Base-by-base conservation (phyloP, 2,329 filamentous ascomycete species). In the Claviceps africana region DNA sequence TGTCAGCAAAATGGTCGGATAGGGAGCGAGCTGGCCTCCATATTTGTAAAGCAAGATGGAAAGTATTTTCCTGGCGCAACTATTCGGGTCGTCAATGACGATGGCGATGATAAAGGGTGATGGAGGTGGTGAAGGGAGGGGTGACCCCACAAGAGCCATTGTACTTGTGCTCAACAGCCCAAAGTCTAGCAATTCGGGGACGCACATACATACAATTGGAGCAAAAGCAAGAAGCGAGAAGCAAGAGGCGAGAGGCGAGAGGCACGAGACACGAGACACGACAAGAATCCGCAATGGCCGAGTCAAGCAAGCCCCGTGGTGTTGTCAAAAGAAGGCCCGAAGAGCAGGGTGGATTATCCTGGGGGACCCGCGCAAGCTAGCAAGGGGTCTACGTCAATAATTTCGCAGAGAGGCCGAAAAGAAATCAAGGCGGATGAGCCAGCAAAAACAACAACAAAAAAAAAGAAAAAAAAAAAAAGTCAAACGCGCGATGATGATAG, bases 281-380 rank as follows among this genome's bases (percentile, higher is more conserved):
- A 52, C 46, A n/a, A 33, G 45, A 31, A 45, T 33, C 28, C 17
- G 35, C 46, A 17, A 21, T 39, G 17, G 22, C 45, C 46, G 49
- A 52, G 30, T 22, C 47, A 50, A 50, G 47, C 47, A 50, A 50
- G 47, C 25, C 31, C 31, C 22, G 31, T 45, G 19, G 21, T 33
- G 9, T 39, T 15, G 28, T 9, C 17, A 25, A 35, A 42, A 50
- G 48, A 50, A 53, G 51, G 48, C 17, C 51, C 51, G 51, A 53
- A 47, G 43, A 50, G 42, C 51, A 53, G 15, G 51, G 51, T 21
- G 46, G 1, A 33, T 25, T 30, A 49, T n/a, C 25, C 40, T 47
- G 42, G 48, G 48, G 35, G n/a, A 33, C 42, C 33, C n/a, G n/a
- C 31, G 40, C 25, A 39, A 39, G 30, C 35, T 19, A 46, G 21